These are phyloP conservation scores for Viola odorata DNA, from an alignment of 345 rosid species.

Conservation along the genomic window DNA sequence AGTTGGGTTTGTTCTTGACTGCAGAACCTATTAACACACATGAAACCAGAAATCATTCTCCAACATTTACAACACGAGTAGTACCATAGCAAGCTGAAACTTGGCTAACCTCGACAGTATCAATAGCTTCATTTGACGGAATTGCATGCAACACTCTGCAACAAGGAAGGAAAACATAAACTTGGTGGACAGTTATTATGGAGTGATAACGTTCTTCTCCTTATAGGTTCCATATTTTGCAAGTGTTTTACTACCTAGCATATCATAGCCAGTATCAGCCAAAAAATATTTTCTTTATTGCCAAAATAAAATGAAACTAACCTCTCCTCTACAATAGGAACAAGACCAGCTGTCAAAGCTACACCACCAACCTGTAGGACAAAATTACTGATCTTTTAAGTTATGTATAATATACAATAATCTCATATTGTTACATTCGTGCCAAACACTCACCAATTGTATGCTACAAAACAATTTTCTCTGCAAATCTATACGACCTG, in stretches of 20 bases:
- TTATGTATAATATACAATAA: background rate
- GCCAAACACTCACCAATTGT: conserved; percentile 55
- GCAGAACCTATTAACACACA: conserved; percentile 50
- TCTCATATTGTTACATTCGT: conserved; percentile 6
- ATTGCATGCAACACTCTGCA: conserved; percentile 81
- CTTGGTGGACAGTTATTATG: background rate
- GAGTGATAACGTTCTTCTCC: background rate
- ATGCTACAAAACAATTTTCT: conserved; percentile 84
- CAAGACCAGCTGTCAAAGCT: conserved; percentile 72
- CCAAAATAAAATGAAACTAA: conserved; percentile 23
- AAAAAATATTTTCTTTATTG: background rate
- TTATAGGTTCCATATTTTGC: background rate
- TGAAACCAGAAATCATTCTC: background rate
- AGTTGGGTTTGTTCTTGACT: conserved; percentile 61
- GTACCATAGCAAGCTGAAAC: background rate
- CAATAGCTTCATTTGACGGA: conserved; percentile 86
- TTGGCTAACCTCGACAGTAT: conserved; percentile 66
- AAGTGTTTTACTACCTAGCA: background rate
- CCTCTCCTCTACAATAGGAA: conserved; percentile 83
- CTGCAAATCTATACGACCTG: conserved; percentile 91
- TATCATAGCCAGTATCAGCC: too few relatives aligned
- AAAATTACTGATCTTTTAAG: conserved; percentile 16
- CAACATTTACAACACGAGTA: background rate
- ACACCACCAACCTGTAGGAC: conserved; percentile 80
- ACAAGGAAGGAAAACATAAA: conserved; percentile 7